Evolutionary conservation across 2,329 filamentous ascomycete species (phyloP), one percentile per base, ranked within the genome.

Genomic region (Penicillium sp.): DNA sequence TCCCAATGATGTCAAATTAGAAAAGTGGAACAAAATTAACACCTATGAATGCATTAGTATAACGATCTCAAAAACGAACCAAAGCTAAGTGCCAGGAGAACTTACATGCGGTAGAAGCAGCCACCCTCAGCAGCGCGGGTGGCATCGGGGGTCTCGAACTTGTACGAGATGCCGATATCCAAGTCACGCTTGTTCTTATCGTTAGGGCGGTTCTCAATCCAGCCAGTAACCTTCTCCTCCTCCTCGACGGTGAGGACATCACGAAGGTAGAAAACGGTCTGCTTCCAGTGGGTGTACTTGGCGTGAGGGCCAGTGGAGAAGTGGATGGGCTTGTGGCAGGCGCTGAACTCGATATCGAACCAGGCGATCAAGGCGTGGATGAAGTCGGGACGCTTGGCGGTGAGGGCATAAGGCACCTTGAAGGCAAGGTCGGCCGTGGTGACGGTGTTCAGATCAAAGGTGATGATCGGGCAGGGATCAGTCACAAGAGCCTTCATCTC

Each of bases 231-330:
- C 69, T 85, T 82, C 81, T 99, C 94, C 56, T 89, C 91, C 71
- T 91, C 84, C 76, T 96, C 88, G 38, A 96, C 92, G 19, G 92
- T 97, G 63, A 99, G 81, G 34, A 96, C 90, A 67, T 99, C 92
- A 70, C 90, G 86, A 62, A 99, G 83, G 80, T 99, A 99, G 81
- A 99, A 97, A 61, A 99, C 94, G 13, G 94, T 99, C 82, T 99
- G 94, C 82, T 99, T 99, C 94, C 94, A 99, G 84, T 99, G 94
- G 19, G 94, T 99, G 81, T 97, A 97, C 81, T 97, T 97, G 68
- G 93, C 95, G 79, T 97, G 94, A 29, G 94, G 94, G 23, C 94
- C 94, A 19, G 94, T 99, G 53, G 91, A 96, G 84, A 99, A 99
- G 72, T 88, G 86, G 72, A 99, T 92, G 33, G 92, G 90, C 84